Evolutionary conservation across 2,329 filamentous ascomycete genomes (phyloP), one percentile per base, ranked within the genome.

Genomic region (Elsinoe necatrix): DNA sequence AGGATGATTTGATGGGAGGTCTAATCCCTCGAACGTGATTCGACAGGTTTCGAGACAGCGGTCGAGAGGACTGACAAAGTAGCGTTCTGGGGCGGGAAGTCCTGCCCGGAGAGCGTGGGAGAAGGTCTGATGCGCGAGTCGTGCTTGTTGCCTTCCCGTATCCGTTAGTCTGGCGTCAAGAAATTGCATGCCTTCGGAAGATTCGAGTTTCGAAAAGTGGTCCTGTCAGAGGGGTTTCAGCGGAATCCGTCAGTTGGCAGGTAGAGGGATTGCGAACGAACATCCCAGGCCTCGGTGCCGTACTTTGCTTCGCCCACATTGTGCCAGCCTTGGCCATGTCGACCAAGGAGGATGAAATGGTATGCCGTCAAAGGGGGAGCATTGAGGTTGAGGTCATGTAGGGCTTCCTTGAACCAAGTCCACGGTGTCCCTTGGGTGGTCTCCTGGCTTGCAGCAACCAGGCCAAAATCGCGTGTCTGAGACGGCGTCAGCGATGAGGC

Each of bases 11-110:
- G 66, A 65, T 0, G 82, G 81, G 1, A 86, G 65, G 1, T 72
- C 63, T 1, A 87, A 72, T 9, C 70, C 73, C 1, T 66, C 65
- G 64, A 85, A 88, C 1, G 83, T 86, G 18, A 83, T 67, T 54
- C 80, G 76, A 7, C 81, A 78, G 0, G 84, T 86, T 35, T 75
- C 70, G 3, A 81, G 73, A 62, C 81, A 85, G 54, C 84, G 78
- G 41, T 74, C 74, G n/a, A 86, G 67, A 0, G 84, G 84, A 29
- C 78, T 82, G 21, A 74, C 75, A 70, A 85, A 86, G 72, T 83
- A 86, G 0, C 73, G 76, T 64, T 85, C 71, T 0, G 84, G 83
- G 7, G 77, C 72, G 0, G 81, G 78, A 61, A 83, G 79, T 39
- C 80, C 71, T 0, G 72, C 63, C 2, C 71, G 65, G 5, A 84